Conservation (phyloP, 169 alveolate genomes). For the Eimeria nieschulzi region DNA sequence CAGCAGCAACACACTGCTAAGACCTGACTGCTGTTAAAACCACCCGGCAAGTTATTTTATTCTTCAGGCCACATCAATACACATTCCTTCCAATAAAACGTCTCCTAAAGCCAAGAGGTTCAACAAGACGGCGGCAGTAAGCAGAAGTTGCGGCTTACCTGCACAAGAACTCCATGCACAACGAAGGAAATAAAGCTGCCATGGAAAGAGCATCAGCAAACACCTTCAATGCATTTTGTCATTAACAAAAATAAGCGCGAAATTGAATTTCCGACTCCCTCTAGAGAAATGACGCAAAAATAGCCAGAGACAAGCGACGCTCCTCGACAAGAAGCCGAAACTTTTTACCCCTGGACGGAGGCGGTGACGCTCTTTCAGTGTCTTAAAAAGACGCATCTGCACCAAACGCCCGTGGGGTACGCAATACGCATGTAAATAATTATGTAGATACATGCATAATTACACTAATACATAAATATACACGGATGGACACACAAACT, state of each 20-base stretch:
- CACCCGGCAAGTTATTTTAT: too few relatives aligned
- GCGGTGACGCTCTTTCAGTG: not conserved
- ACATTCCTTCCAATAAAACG: too few relatives aligned
- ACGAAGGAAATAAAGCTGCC: not conserved
- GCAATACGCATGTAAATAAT: not conserved
- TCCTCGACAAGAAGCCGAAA: slow-evolving; percentile 59
- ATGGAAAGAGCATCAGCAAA: not conserved
- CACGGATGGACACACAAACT: not conserved
- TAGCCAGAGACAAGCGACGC: not conserved
- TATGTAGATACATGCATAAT: not conserved
- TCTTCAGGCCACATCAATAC: too few relatives aligned
- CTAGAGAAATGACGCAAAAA: slow-evolving; percentile 35
- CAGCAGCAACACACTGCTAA: too few relatives aligned
- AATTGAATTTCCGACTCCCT: slow-evolving; percentile 49
- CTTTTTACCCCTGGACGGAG: slow-evolving; percentile 1
- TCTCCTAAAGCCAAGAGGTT: too few relatives aligned
- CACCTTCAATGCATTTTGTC: not conserved
- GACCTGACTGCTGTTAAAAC: too few relatives aligned
- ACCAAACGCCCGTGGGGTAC: not conserved
- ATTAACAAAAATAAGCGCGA: too few relatives aligned
- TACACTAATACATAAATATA: not conserved
- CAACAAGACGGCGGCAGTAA: not conserved
- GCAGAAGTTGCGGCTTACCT: not conserved
- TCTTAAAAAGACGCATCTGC: not conserved
- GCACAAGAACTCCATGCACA: not conserved